Percentiles rank a stretch among this genome's conserved stretches.
Conservation (phyloP, 164 flowering plant genomes). For the Paratinospora sagittata region DNA sequence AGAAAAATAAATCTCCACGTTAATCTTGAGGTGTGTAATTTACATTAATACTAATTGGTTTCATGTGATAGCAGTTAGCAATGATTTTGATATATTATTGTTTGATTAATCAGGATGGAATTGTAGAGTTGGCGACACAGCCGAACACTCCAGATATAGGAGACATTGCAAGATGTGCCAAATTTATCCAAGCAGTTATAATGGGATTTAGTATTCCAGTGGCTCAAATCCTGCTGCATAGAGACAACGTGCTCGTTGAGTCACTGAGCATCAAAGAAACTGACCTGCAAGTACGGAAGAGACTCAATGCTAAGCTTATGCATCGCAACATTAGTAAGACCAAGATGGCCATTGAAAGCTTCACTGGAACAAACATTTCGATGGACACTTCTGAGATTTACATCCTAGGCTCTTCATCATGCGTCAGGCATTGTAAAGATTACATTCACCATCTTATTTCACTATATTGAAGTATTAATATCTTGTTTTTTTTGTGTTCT, state of each 20-base stretch:
- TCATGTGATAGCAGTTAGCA: background rate
- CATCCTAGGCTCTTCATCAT: slow-evolving; percentile 3
- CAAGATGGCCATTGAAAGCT: slow-evolving; percentile 9
- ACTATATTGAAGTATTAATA: background rate
- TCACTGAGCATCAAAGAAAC: background rate
- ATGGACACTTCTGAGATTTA: background rate
- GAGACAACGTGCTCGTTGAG: background rate
- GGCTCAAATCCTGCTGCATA: slow-evolving; percentile 1
- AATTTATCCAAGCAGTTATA: no score
- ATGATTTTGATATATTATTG: background rate
- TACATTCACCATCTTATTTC: slow-evolving; percentile 1
- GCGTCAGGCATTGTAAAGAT: background rate
- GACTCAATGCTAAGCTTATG: background rate
- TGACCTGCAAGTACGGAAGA: no score
- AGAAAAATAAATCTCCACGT: background rate
- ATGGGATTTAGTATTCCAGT: no score
- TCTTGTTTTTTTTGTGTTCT: no score
- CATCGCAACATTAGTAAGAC: no score
- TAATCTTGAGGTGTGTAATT: background rate
- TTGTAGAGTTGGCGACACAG: background rate
- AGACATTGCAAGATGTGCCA: no score
- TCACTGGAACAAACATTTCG: background rate
- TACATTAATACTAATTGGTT: background rate
- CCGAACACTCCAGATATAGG: slow-evolving; percentile 7
- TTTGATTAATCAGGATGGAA: background rate